These are phyloP conservation scores for Mucor plumbeus DNA, from an alignment of 371 early-diverging fungal species.

Conservation along the genomic window DNA sequence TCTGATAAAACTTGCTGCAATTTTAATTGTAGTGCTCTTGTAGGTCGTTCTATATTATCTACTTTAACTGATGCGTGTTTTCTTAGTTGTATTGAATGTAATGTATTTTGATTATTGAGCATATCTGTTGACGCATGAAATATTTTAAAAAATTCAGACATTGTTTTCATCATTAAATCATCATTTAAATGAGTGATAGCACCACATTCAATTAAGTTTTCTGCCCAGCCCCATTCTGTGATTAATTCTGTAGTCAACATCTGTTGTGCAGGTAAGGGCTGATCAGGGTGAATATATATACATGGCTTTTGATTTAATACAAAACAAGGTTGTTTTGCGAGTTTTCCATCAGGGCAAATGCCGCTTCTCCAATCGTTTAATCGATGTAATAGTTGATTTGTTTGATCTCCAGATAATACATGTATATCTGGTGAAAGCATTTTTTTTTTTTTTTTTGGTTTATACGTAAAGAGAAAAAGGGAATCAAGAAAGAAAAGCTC, in stretches of 20 bases:
- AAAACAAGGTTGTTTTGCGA: constrained; percentile 39
- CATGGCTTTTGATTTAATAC: constrained; percentile 36
- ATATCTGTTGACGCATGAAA: constrained; percentile 31
- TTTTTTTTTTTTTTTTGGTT: background rate
- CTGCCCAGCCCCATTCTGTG: constrained; percentile 45
- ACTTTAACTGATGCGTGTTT: constrained; percentile 45
- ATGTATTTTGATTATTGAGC: constrained; percentile 17
- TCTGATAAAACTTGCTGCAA: constrained; percentile 25
- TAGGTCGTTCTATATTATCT: constrained; percentile 40
- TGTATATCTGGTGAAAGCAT: constrained; percentile 14
- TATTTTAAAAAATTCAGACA: constrained; percentile 39
- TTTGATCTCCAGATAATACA: constrained; percentile 24
- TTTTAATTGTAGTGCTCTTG: constrained; percentile 23
- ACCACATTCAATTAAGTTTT: constrained; percentile 34
- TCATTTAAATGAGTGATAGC: constrained; percentile 39
- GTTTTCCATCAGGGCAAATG: constrained; percentile 39
- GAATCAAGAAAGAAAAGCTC: background rate
- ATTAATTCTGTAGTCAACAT: constrained; percentile 33
- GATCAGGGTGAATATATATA: constrained; percentile 25
- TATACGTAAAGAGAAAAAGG: background rate
- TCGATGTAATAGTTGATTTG: constrained; percentile 29
- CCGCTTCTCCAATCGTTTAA: constrained; percentile 41
- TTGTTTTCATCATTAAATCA: constrained; percentile 38
- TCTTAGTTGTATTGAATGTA: constrained; percentile 32
- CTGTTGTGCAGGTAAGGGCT: constrained; percentile 1